phyloP scores from a whole-genome alignment of 768 basidiomycete genomes.

The Leccinum boreale region DNA sequence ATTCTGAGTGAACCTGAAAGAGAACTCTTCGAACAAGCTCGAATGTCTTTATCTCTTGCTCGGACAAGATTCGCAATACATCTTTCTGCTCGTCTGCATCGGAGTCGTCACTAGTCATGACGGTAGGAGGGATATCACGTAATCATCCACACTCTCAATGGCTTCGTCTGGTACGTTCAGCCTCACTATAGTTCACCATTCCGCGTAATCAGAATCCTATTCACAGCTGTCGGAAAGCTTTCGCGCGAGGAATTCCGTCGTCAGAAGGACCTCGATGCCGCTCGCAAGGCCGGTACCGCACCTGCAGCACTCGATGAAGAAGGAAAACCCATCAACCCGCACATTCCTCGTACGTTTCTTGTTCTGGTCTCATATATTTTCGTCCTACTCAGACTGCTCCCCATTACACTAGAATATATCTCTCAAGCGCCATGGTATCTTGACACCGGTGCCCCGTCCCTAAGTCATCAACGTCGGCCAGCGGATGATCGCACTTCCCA shows the following conservation, averaged over 20 bases:
- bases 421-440: constrained; percentile 99
- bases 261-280: constrained; percentile 96
- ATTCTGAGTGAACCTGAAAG: constrained; percentile 25
- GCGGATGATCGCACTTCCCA: constrained; percentile 51
- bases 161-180: constrained; percentile 26
- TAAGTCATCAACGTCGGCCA: constrained; percentile 89
- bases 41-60: background rate
- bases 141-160: constrained; percentile 9
- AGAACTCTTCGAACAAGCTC: constrained; percentile 17
- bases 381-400: background rate
- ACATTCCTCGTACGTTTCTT: constrained; percentile 85
- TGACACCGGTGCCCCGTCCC: constrained; percentile 88
- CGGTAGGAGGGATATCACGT: constrained; percentile 4
- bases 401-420: constrained; percentile 73
- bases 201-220: background rate
- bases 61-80: constrained; percentile 6
- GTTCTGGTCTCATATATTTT: background rate
- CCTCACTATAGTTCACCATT: background rate
- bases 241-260: constrained; percentile 93
- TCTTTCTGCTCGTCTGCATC: constrained; percentile 10
- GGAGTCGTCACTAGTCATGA: background rate
- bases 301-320: constrained; percentile 94
- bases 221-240: constrained; percentile 66
- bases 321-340: constrained; percentile 95
- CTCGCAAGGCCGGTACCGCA: constrained; percentile 97